Evolutionary conservation across 1,284 basidiomycete species (phyloP).

Genomic region (Peniophora sp.): DNA sequence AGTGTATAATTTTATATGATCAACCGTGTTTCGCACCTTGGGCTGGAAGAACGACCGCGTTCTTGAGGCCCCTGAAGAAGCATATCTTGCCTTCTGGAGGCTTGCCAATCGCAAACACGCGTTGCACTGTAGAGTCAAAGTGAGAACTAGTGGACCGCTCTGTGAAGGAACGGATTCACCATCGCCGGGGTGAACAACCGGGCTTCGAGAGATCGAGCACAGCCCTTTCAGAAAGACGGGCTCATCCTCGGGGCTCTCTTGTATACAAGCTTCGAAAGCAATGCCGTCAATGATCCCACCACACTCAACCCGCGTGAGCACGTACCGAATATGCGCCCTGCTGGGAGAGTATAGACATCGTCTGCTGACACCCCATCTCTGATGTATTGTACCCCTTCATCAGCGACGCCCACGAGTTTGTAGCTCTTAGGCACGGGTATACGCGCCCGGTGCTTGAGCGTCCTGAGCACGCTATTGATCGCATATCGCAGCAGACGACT

Average conservation of each 20-base stretch:
- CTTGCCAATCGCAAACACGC: slow-evolving; percentile 62
- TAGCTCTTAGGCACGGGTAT: slow-evolving; percentile 58
- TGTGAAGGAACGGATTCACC: slow-evolving; percentile 22
- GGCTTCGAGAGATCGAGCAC: slow-evolving; percentile 53
- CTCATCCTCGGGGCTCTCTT: slow-evolving; percentile 28
- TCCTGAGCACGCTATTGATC: slow-evolving; percentile 19
- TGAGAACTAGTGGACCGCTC: background rate
- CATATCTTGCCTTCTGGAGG: slow-evolving; percentile 52
- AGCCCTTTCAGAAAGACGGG: slow-evolving; percentile 45
- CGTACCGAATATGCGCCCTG: slow-evolving; percentile 52
- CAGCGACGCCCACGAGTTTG: slow-evolving; percentile 65
- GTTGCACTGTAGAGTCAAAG: slow-evolving; percentile 45
- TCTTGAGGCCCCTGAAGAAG: slow-evolving; percentile 54
- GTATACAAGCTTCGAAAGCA: slow-evolving; percentile 41
- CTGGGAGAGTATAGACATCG: slow-evolving; percentile 41
- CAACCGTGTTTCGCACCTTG: too few relatives aligned
- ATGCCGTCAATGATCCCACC: background rate
- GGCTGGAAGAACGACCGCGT: slow-evolving; percentile 67
- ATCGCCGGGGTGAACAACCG: slow-evolving; percentile 59
- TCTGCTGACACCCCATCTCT: slow-evolving; percentile 23
- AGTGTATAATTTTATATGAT: too few relatives aligned
- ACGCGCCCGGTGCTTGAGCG: slow-evolving; percentile 62
- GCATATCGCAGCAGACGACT: slow-evolving; percentile 31
- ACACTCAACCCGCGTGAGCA: background rate
- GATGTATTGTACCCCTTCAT: slow-evolving; percentile 57